Evolutionary conservation across 371 early-diverging fungal genomes (phyloP), one percentile per base, ranked within the genome.

Genomic region (Actinomortierella wolfii): DNA sequence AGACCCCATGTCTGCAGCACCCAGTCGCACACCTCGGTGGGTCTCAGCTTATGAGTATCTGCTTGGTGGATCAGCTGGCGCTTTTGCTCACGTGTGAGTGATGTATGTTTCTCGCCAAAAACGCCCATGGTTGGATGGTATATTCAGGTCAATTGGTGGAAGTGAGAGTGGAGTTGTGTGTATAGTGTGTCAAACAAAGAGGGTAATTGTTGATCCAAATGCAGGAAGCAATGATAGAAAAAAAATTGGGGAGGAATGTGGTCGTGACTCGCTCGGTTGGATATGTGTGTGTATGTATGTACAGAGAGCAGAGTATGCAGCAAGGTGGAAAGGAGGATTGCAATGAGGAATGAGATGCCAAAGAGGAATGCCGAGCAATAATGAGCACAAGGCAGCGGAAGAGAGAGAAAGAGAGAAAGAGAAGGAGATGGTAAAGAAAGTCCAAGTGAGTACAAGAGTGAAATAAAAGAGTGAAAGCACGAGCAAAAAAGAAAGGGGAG

Each of bases 1-100:
- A 71, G 63, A 4, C 73, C 73, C 73, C 73, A 71, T 25, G 73
- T 71, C 26, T 65, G 56, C 17, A 51, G 56, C 2, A 71, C 73
- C 73, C 73, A 71, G 55, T 71, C 73, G 44, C 73, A 71, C 23
- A 71, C 73, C 24, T 71, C 73, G 17, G 73, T 71, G 1, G 73
- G 73, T 15, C 73, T 54, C 14, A 71, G 53, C 43, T 71, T 71
- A 56, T 71, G 59, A 2, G 73, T 66, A 21, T 71, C 73, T 20
- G 73, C 73, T 24, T 71, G 73, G 29, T 62, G 56, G 59, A 71
- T 71, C 63, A 71, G 52, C 48, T 66, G 66, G 20, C 73, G 73
- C 48, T 71, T 71, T 47, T 71, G 73, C 43, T 71, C 73, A 41
- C 73, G 73, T 17, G 73, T 71, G 15, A 71, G 62, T 11, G 73